A percentile compares a stretch with the other conserved stretches of the same genome.
phyloP scores from a whole-genome alignment of 352 stramenopile species.

The Pythium myriotylum region DNA sequence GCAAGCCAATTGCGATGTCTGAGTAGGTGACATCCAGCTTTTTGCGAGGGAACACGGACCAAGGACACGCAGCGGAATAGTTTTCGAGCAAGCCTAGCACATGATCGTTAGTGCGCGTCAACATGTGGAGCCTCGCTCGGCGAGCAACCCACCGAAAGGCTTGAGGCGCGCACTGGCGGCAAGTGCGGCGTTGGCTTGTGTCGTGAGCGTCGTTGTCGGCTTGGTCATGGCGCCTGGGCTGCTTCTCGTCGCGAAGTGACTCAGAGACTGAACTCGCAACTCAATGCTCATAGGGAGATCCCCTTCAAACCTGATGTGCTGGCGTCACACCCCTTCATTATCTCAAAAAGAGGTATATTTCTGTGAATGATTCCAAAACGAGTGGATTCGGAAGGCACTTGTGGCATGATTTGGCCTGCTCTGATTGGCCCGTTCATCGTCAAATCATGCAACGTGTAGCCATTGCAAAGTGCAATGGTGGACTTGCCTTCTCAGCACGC shows the following conservation, averaged over 20 bases:
- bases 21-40: constrained; percentile 81
- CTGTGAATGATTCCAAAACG: background rate
- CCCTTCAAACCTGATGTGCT: background rate
- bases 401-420: constrained; percentile 8
- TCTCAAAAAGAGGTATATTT: background rate
- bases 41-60: constrained; percentile 82
- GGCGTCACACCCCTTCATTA: background rate
- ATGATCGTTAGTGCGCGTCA: background rate
- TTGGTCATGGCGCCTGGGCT: background rate
- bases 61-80: constrained; percentile 60
- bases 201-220: constrained; percentile 3
- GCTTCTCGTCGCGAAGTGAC: background rate
- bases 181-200: constrained; percentile 18
- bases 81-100: constrained; percentile 49
- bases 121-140: background rate
- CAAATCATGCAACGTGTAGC: background rate
- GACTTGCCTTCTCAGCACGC: constrained; percentile 9
- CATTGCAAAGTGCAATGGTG: background rate
- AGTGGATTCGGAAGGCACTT: background rate
- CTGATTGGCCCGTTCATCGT: background rate
- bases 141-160: constrained; percentile 36
- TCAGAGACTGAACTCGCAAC: background rate
- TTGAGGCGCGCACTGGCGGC: constrained; percentile 33
- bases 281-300: background rate
- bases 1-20: constrained; percentile 61